Base-by-base conservation (phyloP, 78 protist genomes). In the Cyanophora paradoxa region DNA sequence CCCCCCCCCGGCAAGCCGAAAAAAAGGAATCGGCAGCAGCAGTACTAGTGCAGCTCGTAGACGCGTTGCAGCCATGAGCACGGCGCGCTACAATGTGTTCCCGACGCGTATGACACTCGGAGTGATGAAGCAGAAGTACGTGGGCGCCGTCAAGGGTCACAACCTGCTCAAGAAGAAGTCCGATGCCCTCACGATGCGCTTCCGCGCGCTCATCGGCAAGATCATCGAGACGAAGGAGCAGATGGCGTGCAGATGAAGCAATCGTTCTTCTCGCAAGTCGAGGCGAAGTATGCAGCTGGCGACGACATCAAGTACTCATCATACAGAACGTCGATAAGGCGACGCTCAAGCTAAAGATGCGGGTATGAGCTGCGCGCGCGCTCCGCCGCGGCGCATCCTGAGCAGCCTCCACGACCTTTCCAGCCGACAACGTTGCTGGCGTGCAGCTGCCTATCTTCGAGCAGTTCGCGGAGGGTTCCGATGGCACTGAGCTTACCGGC, bases 141-240 rank as follows among this genome's bases (percentile, higher is more conserved):
- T 57, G 31, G 76, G 78, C 46, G 88, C 88, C 24, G 33, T 44
- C 81, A 75, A 69, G n/a, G 89, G 89, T 17, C 89, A 85, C 71
- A 19, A 17, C 24, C 84, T 85, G 36, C 83, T 85, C 34, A 79
- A 79, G 79, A 85, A 79, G 75, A 79, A 80, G 77, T 37, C 66
- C 3, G 89, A 85, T 56, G 89, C 89, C 41, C 81, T 85, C 20
- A 58, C 78, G 5, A 72, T 76, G 64, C 68, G 73, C 8, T 34
- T 77, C 40, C 71, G 85, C 26, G 36, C 36, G 61, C 50, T 85
- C 10, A 36, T 63, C 26, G 6, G 6, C 33, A 11, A 41, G 62
- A 33, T 73, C 33, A 30, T n/a, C 22, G 34, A 77, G 71, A 54
- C 11, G 19, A 70, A 85, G 81, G 22, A 54, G 26, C 58, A 3